A percentile compares a stretch with the other conserved stretches of the same genome.
Conservation (phyloP, 2,329 filamentous ascomycete genomes). For the Teratosphaeria viscida region DNA sequence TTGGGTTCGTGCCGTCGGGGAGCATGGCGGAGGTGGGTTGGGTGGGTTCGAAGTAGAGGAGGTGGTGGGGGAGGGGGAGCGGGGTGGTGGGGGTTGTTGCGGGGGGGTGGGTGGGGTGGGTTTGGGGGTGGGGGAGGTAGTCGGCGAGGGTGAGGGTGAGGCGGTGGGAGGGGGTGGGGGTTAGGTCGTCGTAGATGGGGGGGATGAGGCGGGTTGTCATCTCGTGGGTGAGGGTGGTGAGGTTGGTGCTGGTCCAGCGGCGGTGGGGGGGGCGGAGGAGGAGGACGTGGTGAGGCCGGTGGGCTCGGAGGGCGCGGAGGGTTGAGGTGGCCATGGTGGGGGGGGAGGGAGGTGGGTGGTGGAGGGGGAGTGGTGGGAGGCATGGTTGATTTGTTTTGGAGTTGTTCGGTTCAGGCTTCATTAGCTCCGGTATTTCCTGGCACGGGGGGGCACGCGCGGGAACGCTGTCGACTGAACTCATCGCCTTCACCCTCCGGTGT, state of each 20-base stretch:
- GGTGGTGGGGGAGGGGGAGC: constrained; percentile 59
- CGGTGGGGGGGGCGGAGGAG: not conserved
- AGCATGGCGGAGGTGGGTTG: constrained; percentile 53
- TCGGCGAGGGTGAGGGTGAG: constrained; percentile 53
- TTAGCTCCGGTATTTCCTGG: not conserved
- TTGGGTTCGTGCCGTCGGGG: constrained; percentile 72
- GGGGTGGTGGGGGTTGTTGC: constrained; percentile 1
- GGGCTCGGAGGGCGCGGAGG: not conserved
- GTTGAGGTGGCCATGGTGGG: constrained; percentile 7
- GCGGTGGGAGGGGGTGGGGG: constrained; percentile 53
- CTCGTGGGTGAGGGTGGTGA: constrained; percentile 30
- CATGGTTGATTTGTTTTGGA: not conserved
- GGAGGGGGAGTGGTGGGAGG: not conserved
- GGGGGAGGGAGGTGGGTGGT: not conserved
- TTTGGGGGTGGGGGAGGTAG: constrained; percentile 34
- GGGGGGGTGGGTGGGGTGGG: constrained; percentile 15
- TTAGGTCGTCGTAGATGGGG: constrained; percentile 46
- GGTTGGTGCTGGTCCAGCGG: constrained; percentile 24
- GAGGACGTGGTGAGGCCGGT: not conserved
- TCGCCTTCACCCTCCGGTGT: too few species aligned
- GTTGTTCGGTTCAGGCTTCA: not conserved
- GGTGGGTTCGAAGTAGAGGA: constrained; percentile 76
- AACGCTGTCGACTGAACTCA: not conserved
- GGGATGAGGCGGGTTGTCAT: constrained; percentile 41
- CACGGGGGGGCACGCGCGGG: not conserved